Conservation (phyloP, 805 yeast species). For the Candida maesae region DNA sequence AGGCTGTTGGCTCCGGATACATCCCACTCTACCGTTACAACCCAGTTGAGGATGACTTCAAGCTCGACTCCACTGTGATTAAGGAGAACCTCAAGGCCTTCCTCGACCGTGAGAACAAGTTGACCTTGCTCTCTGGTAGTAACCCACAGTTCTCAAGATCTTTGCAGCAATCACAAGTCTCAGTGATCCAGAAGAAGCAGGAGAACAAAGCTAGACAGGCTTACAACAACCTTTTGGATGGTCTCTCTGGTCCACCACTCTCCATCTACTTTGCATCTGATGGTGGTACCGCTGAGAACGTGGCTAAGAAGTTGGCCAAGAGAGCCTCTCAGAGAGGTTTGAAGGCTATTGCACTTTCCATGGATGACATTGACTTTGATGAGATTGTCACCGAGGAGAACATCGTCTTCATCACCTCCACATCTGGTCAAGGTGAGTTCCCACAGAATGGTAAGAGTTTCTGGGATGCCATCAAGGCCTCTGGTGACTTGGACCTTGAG, state of each 20-base stretch:
- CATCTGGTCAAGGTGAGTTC: slow-evolving; percentile 94
- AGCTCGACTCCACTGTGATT: slow-evolving; percentile 79
- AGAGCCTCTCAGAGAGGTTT: slow-evolving; percentile 53
- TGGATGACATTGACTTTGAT: slow-evolving; percentile 61
- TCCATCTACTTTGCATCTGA: slow-evolving; percentile 85
- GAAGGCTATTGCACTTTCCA: slow-evolving; percentile 43
- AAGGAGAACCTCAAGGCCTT: slow-evolving; percentile 73
- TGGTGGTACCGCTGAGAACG: slow-evolving; percentile 86
- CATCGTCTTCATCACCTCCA: slow-evolving; percentile 66
- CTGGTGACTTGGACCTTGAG: slow-evolving; percentile 64
- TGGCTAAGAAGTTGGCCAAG: slow-evolving; percentile 61
- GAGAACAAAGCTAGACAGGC: slow-evolving; percentile 71
- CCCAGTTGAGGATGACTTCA: slow-evolving; percentile 59
- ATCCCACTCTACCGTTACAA: slow-evolving; percentile 93
- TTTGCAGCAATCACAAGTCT: slow-evolving; percentile 58
- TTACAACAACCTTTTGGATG: slow-evolving; percentile 71
- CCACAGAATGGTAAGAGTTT: slow-evolving; percentile 75
- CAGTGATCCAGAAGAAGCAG: slow-evolving; percentile 56
- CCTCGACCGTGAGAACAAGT: slow-evolving; percentile 84
- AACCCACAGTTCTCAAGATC: slow-evolving; percentile 77
- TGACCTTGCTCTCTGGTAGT: slow-evolving; percentile 67
- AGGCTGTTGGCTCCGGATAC: slow-evolving; percentile 89
- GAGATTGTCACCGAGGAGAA: slow-evolving; percentile 47
- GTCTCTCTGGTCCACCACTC: slow-evolving; percentile 82
- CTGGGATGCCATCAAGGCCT: slow-evolving; percentile 68